Evolutionary conservation across 2,329 filamentous ascomycete species (phyloP), one percentile per base, ranked within the genome.

Genomic region (Xylaria sp.): DNA sequence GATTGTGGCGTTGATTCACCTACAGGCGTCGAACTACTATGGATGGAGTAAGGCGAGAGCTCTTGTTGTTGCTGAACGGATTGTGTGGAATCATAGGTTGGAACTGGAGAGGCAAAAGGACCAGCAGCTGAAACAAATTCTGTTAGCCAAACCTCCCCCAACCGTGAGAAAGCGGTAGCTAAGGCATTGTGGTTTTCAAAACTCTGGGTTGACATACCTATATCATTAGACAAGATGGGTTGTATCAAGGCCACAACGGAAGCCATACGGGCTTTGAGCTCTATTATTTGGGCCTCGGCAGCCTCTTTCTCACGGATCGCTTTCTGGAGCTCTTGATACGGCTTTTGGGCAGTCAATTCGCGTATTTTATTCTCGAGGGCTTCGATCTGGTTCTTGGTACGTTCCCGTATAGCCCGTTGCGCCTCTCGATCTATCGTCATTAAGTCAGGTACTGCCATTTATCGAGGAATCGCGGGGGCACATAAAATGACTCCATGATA

Each of bases 311-410:
- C 90, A 37, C 88, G 85, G 64, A 95, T 80, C 10, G 90, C 92
- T 32, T 88, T 84, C 79, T 97, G 93, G 23, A 97, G 86, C 77
- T 97, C 93, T 77, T 93, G 90, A 75, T 94, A 94, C 0, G 93
- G 93, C 79, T 94, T 90, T 81, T 93, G 91, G 66, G 87, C 91
- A 66, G 92, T 92, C 73, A 97, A 85, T 70, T 95, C 92, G 64
- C 87, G 85, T 69, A 97, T 94, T 70, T 88, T 86, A 69, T 85
- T 85, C 79, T 96, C 92, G 68, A 96, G 84, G 6, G 81, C 83
- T 77, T 95, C 92, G 73, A 96, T 96, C 79, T 92, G 91, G 66
- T 89, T 88, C 81, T 91, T 93, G 32, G 93, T 96, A 64, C 93
- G 88, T 82, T 95, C 92, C 50, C 93, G 87, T 68, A 97, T 96